These are phyloP conservation scores for Yarrowia hollandica DNA, from an alignment of 805 yeast species.

Conservation along the genomic window DNA sequence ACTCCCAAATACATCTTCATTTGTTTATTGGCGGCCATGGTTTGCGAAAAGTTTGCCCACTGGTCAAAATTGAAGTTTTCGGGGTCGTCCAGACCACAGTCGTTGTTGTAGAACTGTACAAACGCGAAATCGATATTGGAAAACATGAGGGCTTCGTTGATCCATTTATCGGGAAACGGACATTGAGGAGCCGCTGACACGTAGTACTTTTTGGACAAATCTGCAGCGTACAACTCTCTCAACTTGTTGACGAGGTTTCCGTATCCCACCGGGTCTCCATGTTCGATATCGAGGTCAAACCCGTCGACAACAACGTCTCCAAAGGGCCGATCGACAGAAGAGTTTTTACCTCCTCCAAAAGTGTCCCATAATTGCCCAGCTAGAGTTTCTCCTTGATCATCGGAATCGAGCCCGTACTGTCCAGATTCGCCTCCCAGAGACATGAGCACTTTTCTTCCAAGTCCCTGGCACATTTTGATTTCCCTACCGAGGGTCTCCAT, in stretches of 20 bases:
- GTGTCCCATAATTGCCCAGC: slow-evolving; percentile 55
- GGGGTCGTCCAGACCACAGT: slow-evolving; percentile 52
- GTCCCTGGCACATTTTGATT: slow-evolving; percentile 69
- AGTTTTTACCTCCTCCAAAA: slow-evolving; percentile 54
- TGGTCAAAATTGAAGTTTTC: slow-evolving; percentile 64
- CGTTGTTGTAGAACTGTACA: slow-evolving; percentile 87
- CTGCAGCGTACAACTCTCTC: slow-evolving; percentile 44
- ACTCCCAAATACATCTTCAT: slow-evolving; percentile 73
- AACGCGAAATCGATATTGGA: slow-evolving; percentile 77
- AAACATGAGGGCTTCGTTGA: slow-evolving; percentile 65
- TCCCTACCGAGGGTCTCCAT: slow-evolving; percentile 51
- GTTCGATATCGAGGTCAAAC: slow-evolving; percentile 73
- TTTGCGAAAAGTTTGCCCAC: slow-evolving; percentile 66
- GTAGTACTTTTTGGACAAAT: slow-evolving; percentile 61
- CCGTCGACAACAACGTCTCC: slow-evolving; percentile 81
- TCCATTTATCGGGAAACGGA: slow-evolving; percentile 73
- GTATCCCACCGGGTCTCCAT: slow-evolving; percentile 62
- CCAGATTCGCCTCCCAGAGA: slow-evolving; percentile 78
- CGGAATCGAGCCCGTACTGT: slow-evolving; percentile 53
- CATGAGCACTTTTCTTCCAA: slow-evolving; percentile 75
- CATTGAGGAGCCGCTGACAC: slow-evolving; percentile 94
- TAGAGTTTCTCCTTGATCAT: slow-evolving; percentile 56
- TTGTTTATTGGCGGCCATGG: slow-evolving; percentile 62
- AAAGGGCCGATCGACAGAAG: slow-evolving; percentile 51
- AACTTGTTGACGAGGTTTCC: slow-evolving; percentile 57